Evolutionary conservation across 768 basidiomycete genomes (phyloP).

Genomic region (Scleroderma bovista): DNA sequence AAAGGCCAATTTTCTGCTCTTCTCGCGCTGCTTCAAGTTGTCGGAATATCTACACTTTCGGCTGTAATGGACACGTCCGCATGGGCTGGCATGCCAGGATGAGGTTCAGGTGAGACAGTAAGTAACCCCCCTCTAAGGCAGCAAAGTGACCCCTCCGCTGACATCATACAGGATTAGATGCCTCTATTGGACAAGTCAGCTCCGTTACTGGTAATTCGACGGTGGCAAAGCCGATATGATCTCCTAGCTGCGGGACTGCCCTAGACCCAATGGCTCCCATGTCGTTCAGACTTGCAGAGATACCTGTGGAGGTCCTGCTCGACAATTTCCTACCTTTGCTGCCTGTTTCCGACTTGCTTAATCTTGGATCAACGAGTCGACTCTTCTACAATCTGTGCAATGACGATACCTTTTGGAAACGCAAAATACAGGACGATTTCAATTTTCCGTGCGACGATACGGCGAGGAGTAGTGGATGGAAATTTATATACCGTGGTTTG

Average conservation of each 20-base stretch:
- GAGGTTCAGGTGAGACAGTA: too few relatives aligned
- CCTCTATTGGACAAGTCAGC: background rate
- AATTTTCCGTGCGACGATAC: constrained; percentile 71
- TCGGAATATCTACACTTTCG: too few relatives aligned
- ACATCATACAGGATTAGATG: constrained; percentile 15
- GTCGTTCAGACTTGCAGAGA: constrained; percentile 40
- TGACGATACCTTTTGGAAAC: constrained; percentile 80
- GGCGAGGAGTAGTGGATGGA: constrained; percentile 75
- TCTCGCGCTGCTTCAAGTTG: too few relatives aligned
- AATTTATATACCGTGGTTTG: constrained; percentile 70
- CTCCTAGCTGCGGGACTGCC: too few relatives aligned
- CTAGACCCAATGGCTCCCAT: background rate
- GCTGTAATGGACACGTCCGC: too few relatives aligned
- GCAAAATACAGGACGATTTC: constrained; percentile 62
- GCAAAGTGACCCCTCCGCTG: background rate
- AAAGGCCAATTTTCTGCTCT: too few relatives aligned
- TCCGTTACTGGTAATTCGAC: background rate
- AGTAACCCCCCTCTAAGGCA: too few relatives aligned
- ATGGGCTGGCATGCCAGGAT: too few relatives aligned
- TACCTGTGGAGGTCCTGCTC: constrained; percentile 75
- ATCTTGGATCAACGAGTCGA: constrained; percentile 57
- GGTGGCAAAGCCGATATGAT: background rate
- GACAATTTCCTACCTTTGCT: constrained; percentile 65
- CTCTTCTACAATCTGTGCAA: constrained; percentile 54
- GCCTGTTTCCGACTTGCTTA: constrained; percentile 48